Conservation (phyloP, 805 yeast species). For the Saccharomycopsis babjevae region DNA sequence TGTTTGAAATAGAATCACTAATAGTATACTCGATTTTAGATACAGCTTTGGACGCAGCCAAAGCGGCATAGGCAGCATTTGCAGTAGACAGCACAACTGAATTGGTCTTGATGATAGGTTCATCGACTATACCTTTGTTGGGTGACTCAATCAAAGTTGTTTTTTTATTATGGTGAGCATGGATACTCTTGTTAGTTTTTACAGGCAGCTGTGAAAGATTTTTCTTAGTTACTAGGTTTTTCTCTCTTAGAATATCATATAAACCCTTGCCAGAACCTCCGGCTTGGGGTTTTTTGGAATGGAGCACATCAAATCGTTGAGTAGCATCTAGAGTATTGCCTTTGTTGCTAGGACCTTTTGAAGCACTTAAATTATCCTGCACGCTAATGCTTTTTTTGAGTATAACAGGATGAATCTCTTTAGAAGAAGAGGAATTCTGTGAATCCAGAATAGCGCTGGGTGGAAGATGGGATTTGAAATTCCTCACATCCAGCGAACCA, state of each 20-base stretch:
- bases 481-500: neutral
- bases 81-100: neutral
- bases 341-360: neutral
- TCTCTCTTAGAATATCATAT: conserved; percentile 14
- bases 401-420: neutral
- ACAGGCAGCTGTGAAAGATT: neutral
- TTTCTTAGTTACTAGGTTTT: neutral
- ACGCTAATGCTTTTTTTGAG: neutral
- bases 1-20: neutral
- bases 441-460: neutral
- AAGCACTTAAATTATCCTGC: neutral
- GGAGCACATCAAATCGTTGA: neutral
- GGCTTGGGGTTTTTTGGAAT: conserved; percentile 14
- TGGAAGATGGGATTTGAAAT: neutral
- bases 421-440: too few relatives aligned
- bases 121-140: neutral
- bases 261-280: conserved; percentile 15
- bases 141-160: neutral
- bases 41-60: neutral
- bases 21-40: neutral
- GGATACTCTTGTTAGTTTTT: neutral
- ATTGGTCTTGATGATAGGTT: neutral
- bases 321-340: neutral
- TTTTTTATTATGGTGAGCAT: neutral
- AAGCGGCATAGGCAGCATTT: neutral